Evolutionary conservation across 2,329 filamentous ascomycete species (phyloP), one percentile per base, ranked within the genome.

Genomic region (Epichloe festucae): DNA sequence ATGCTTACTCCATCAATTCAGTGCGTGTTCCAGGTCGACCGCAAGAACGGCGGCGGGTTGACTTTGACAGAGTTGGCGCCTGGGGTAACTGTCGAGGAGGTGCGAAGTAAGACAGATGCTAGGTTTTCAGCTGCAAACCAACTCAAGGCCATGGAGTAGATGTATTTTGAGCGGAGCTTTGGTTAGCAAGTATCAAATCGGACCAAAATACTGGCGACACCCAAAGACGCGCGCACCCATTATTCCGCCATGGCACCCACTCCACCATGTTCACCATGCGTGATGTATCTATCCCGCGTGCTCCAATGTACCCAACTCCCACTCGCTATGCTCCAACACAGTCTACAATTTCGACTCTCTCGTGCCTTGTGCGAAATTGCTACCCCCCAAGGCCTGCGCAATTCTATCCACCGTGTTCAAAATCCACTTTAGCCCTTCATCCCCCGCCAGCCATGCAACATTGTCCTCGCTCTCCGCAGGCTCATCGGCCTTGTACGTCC

Each of bases 41-140:
- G 84, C 40, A 66, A 65, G 34, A 76, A 78, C 19, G 83, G 82
- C 2, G 74, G 71, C 0, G 31, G 31, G 8, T 63, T 87, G 41
- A 85, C 81, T 0, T 70, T 89, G 48, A 85, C 82, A 0, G 85
- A 89, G 67, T 65, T 87, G 15, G 85, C 85, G 1, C 80, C 82
- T 1, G 83, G 81, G 0, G 79, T 87, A 0, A 74, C 75, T 12
- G 73, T 88, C 1, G 83, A 89, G 35, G 80, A 86, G 55, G 75
- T 89, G 3, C 77, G 70, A 68, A 70, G 72, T 57, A 87, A 87
- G 73, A 89, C 85, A 1, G 82, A 79, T 49, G 85, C 85, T 0
- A 71, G 75, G 40, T 89, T 89, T 62, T 64, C 66, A 4, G 76
- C 88, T 43, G 79, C 80, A 0, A 71, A 80, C 36, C 65, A 79